Evolutionary conservation across 2,329 filamentous ascomycete genomes (phyloP).

Genomic region (Ceratocystis ficicola): DNA sequence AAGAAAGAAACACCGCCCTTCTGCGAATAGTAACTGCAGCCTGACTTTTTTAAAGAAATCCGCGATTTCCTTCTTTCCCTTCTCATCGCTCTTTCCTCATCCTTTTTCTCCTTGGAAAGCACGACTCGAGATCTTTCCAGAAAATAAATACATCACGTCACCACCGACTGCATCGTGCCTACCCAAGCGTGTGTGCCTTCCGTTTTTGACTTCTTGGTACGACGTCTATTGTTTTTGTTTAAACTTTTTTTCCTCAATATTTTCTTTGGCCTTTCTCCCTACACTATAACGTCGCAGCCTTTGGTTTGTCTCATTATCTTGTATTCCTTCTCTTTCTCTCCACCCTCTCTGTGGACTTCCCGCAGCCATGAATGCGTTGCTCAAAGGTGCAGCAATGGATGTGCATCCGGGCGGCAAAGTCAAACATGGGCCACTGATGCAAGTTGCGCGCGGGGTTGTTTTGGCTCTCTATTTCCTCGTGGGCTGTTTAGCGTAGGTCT

Average conservation of each 20-base stretch:
- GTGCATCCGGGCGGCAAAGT: conserved; percentile 44
- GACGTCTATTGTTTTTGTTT: neutral
- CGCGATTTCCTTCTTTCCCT: neutral
- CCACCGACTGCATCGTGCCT: neutral
- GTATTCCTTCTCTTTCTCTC: neutral
- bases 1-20: neutral
- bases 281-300: too few species aligned
- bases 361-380: conserved; percentile 15
- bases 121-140: neutral
- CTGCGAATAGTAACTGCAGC: conserved; percentile 1
- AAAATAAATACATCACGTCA: neutral
- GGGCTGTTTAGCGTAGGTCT: conserved; percentile 39
- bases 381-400: conserved; percentile 19
- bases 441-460: conserved; percentile 41
- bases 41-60: neutral
- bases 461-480: conserved; percentile 42
- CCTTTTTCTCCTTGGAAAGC: neutral
- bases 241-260: neutral
- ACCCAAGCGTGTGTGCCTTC: neutral
- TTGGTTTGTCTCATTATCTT: neutral
- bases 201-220: neutral
- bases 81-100: neutral
- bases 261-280: neutral
- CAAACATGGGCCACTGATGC: conserved; percentile 39
- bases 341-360: neutral